phyloP scores from a whole-genome alignment of 306 rosid genomes.

The Fragaria iinumae region DNA sequence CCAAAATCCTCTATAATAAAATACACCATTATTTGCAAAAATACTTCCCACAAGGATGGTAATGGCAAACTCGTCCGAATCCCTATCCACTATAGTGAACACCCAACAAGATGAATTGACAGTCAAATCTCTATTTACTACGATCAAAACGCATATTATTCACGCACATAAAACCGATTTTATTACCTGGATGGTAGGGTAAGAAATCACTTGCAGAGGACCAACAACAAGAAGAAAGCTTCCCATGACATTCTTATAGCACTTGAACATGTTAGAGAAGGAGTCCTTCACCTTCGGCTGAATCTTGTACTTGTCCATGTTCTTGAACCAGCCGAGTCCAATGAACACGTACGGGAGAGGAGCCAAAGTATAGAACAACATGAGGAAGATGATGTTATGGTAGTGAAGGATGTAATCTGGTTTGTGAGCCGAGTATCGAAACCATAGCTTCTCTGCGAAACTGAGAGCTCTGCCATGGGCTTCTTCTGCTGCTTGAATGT shows the following conservation, averaged over 20 bases:
- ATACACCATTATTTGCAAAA: constrained; percentile 42
- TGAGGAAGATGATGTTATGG: constrained; percentile 49
- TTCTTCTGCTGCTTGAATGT: constrained; percentile 35
- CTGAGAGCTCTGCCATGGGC: constrained; percentile 44
- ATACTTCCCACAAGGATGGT: constrained; percentile 44
- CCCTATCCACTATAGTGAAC: constrained; percentile 39
- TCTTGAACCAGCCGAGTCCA: constrained; percentile 32
- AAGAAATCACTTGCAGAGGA: constrained; percentile 51
- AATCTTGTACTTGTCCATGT: constrained; percentile 45
- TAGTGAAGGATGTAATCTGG: constrained; percentile 50
- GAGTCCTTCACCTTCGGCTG: constrained; percentile 42
- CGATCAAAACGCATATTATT: neutral
- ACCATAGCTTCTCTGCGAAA: constrained; percentile 53
- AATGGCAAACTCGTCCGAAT: constrained; percentile 50
- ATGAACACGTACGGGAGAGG: constrained; percentile 43
- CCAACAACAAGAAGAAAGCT: constrained; percentile 46
- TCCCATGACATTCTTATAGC: constrained; percentile 50
- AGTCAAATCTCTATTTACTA: neutral
- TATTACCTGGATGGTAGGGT: constrained; percentile 44
- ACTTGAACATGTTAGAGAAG: constrained; percentile 37
- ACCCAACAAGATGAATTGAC: neutral
- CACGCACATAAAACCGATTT: neutral
- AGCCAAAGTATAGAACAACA: constrained; percentile 35
- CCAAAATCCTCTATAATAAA: constrained; percentile 53
- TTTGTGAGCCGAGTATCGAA: constrained; percentile 49